These are phyloP conservation scores for Choanephora cucurbitarum DNA, from an alignment of 371 early-diverging fungal species.

Conservation along the genomic window DNA sequence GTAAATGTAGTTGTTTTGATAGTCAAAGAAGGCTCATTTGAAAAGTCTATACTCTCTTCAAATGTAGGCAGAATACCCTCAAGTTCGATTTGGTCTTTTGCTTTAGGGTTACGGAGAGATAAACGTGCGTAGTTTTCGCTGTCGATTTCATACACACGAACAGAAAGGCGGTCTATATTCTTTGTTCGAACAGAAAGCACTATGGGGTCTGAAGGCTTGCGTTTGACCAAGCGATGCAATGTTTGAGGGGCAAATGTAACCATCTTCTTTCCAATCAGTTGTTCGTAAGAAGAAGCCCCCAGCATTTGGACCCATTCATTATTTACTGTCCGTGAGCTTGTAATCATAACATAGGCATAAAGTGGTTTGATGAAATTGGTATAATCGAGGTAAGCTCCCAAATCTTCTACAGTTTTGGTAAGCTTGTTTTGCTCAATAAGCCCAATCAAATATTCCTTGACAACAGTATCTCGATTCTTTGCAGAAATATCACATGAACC, in stretches of 20 bases:
- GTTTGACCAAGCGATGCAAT: constrained; percentile 9
- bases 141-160: constrained; percentile 47
- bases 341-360: constrained; percentile 24
- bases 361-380: constrained; percentile 20
- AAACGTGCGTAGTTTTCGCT: constrained; percentile 40
- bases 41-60: constrained; percentile 32
- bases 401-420: constrained; percentile 12
- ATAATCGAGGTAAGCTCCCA: constrained; percentile 23
- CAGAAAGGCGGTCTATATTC: constrained; percentile 32
- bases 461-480: not conserved
- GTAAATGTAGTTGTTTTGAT: constrained; percentile 15
- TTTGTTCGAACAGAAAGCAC: constrained; percentile 28
- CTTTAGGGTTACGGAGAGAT: not conserved
- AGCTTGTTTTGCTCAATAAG: constrained; percentile 17
- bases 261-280: constrained; percentile 15
- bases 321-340: not conserved
- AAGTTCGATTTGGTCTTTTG: constrained; percentile 23
- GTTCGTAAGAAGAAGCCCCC: constrained; percentile 17
- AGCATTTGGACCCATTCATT: constrained; percentile 9
- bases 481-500: not conserved
- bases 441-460: constrained; percentile 26
- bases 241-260: constrained; percentile 25
- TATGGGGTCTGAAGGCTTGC: constrained; percentile 24
- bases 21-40: constrained; percentile 19
- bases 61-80: constrained; percentile 48